A percentile compares a stretch with the other conserved stretches of the same genome.
Conservation (phyloP, 805 yeast species). For the Hyphopichia homilentoma region DNA sequence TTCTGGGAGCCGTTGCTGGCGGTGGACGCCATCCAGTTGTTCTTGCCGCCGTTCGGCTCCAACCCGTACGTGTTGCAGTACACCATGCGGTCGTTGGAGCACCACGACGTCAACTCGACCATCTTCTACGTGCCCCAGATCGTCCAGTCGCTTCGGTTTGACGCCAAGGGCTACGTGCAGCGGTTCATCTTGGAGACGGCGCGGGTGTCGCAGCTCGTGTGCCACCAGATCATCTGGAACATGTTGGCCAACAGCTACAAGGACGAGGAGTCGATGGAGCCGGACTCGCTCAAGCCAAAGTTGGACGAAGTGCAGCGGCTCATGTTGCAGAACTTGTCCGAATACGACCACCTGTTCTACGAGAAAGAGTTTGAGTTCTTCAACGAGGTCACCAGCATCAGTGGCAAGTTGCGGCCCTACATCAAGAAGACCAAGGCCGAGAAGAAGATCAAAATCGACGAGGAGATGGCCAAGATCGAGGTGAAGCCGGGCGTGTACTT, state of each 20-base stretch:
- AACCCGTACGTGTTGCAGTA: constrained; percentile 76
- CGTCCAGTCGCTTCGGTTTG: constrained; percentile 87
- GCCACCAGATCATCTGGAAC: constrained; percentile 98
- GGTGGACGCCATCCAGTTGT: constrained; percentile 76
- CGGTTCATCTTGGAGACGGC: constrained; percentile 90
- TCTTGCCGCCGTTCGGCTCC: constrained; percentile 67
- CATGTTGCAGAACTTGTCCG: constrained; percentile 61
- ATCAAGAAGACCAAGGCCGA: constrained; percentile 94
- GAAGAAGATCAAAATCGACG: constrained; percentile 92
- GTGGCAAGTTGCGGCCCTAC: constrained; percentile 92
- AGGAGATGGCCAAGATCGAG: constrained; percentile 79
- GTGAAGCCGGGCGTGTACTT: constrained; percentile 82
- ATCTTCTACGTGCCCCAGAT: constrained; percentile 98
- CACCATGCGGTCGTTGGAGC: constrained; percentile 84
- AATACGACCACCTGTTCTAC: constrained; percentile 63
- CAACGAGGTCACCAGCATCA: constrained; percentile 85
- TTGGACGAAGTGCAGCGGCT: constrained; percentile 67
- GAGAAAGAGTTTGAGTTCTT: constrained; percentile 85
- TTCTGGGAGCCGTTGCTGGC: constrained; percentile 81
- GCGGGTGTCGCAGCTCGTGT: constrained; percentile 81
- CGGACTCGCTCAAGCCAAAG: constrained; percentile 79
- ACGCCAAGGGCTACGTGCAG: constrained; percentile 78
- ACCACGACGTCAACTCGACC: constrained; percentile 80
- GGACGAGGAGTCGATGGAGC: constrained; percentile 80
- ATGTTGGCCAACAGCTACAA: constrained; percentile 89